Evolutionary conservation across 129 eudicot genomes (phyloP).

Genomic region (Centaurea solstitialis): DNA sequence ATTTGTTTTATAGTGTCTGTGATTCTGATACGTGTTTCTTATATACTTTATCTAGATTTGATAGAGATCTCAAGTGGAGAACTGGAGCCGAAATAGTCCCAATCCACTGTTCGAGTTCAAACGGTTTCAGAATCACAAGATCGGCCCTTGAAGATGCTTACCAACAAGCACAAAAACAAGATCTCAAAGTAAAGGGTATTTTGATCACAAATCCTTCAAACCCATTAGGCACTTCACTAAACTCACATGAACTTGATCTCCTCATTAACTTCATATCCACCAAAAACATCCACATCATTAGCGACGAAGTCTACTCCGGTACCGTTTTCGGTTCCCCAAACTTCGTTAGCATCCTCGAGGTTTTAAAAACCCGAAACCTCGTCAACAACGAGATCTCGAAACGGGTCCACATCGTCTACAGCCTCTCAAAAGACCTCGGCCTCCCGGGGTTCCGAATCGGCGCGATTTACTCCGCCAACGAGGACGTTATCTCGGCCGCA

Average conservation of each 20-base stretch:
- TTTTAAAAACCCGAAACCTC: conserved; percentile 40
- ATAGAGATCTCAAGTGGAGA: conserved; percentile 97
- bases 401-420: conserved; percentile 77
- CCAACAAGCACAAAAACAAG: conserved; percentile 56
- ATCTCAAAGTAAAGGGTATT: conserved; percentile 80
- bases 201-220: conserved; percentile 90
- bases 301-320: conserved; percentile 92
- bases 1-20: neutral
- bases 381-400: conserved; percentile 43
- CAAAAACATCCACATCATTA: conserved; percentile 70
- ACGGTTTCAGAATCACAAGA: conserved; percentile 66
- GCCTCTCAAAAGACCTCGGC: conserved; percentile 88
- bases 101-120: conserved; percentile 75
- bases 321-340: conserved; percentile 60
- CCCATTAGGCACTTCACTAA: conserved; percentile 82
- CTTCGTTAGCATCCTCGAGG: conserved; percentile 69
- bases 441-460: conserved; percentile 98
- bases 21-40: conserved; percentile 20
- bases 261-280: conserved; percentile 58
- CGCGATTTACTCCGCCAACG: conserved; percentile 68
- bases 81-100: conserved; percentile 93
- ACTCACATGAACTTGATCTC: conserved; percentile 60
- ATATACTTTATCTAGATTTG: conserved; percentile 57
- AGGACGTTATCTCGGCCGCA: conserved; percentile 58
- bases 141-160: conserved; percentile 82